A percentile compares a stretch with the other conserved stretches of the same genome.
Evolutionary conservation across 2,329 filamentous ascomycete species (phyloP).

Genomic region (Ceratocystis variospora): DNA sequence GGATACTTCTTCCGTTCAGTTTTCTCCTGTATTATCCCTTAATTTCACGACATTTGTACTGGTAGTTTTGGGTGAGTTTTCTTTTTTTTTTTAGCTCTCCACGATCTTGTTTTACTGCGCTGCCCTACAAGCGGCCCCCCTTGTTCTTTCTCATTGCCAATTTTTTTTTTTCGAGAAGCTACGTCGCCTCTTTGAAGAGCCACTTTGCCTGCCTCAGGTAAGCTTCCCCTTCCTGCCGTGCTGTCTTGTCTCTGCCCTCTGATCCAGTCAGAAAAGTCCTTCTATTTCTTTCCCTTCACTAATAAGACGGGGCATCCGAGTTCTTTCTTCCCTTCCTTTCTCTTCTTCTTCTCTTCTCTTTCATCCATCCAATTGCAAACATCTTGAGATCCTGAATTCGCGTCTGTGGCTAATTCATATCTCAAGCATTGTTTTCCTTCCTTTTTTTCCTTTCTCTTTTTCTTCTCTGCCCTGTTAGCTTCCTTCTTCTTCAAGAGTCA

Average conservation of each 20-base stretch:
- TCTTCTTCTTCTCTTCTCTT: conserved; percentile 9
- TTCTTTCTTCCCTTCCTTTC: conserved; percentile 7
- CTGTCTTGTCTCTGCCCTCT: neutral
- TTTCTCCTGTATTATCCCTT: neutral
- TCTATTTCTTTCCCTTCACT: neutral
- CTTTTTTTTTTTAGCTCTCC: neutral
- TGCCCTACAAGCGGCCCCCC: neutral
- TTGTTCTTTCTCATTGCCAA: neutral
- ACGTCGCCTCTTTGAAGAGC: conserved; percentile 18
- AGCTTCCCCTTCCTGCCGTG: conserved; percentile 8
- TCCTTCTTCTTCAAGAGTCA: neutral
- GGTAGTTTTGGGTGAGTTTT: too few relatives aligned
- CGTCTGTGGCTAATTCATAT: neutral
- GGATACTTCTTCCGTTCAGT: neutral
- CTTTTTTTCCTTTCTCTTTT: neutral
- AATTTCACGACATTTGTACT: neutral
- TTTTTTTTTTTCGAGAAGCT: conserved; percentile 15
- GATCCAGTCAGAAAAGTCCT: neutral
- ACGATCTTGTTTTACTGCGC: neutral
- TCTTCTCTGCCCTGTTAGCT: neutral
- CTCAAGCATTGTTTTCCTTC: conserved; percentile 4
- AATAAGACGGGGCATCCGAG: conserved; percentile 5
- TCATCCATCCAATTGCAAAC: neutral
- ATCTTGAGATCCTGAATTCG: neutral
- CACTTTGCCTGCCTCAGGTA: conserved; percentile 5